Percentiles rank a stretch among this genome's conserved stretches.
phyloP scores from a whole-genome alignment of 2,329 filamentous ascomycete species.

The Thelonectria olida region DNA sequence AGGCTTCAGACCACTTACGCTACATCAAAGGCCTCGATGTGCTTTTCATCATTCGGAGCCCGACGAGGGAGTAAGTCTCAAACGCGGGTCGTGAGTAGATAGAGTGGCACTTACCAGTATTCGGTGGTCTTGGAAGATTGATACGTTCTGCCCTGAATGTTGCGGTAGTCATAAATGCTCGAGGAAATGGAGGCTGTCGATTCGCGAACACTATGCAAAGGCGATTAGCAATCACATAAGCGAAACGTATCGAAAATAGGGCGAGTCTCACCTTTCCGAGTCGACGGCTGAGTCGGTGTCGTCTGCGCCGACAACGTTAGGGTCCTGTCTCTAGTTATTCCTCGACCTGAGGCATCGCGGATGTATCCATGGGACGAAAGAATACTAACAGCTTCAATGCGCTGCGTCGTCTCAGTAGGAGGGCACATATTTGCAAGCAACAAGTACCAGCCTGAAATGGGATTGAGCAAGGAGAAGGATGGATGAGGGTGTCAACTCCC shows the following conservation, averaged over 20 bases:
- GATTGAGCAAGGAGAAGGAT: background rate
- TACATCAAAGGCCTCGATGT: conserved; percentile 1
- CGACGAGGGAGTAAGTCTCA: background rate
- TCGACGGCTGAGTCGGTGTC: background rate
- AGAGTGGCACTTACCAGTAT: background rate
- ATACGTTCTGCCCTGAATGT: background rate
- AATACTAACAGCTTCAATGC: background rate
- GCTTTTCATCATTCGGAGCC: background rate
- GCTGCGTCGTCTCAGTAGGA: background rate
- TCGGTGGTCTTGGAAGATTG: background rate
- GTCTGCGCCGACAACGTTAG: background rate
- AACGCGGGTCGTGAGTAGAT: no score
- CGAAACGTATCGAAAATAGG: background rate
- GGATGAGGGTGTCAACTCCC: no score
- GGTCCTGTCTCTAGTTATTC: background rate
- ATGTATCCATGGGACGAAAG: background rate
- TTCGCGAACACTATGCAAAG: background rate
- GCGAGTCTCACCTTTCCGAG: background rate
- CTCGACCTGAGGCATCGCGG: background rate
- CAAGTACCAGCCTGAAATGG: background rate
- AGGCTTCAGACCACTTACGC: background rate
- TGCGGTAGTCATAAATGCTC: background rate
- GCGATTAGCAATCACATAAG: background rate
- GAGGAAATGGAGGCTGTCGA: background rate
- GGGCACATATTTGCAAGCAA: background rate